These are phyloP conservation scores for Mycena filopes DNA, from an alignment of 768 basidiomycete genomes.

Conservation along the genomic window DNA sequence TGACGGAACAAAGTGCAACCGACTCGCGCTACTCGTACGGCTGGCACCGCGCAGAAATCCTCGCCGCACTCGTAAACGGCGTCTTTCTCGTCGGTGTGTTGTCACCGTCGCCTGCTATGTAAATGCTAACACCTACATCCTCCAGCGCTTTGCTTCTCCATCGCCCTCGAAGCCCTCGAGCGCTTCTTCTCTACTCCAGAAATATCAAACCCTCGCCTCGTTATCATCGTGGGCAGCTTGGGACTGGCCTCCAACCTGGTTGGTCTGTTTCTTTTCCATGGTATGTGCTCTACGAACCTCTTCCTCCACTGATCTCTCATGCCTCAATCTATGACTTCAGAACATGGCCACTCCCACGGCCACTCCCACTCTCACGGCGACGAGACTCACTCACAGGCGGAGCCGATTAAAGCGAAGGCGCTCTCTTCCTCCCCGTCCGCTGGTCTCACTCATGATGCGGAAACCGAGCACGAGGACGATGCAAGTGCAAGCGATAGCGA, in stretches of 20 bases:
- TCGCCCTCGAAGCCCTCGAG: constrained; percentile 90
- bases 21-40: constrained; percentile 93
- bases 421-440: neutral
- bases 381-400: constrained; percentile 47
- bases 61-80: constrained; percentile 95
- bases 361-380: constrained; percentile 57
- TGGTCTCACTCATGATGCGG: neutral
- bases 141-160: constrained; percentile 92
- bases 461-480: too few species aligned
- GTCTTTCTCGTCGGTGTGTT: constrained; percentile 81
- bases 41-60: constrained; percentile 98
- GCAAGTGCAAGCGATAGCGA: neutral
- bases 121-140: neutral
- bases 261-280: constrained; percentile 95
- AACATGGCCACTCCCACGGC: constrained; percentile 5
- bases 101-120: neutral
- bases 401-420: neutral
- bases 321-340: neutral
- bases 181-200: constrained; percentile 91
- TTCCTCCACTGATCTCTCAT: neutral
- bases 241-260: constrained; percentile 93
- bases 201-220: constrained; percentile 86
- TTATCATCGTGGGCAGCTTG: constrained; percentile 90
- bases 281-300: constrained; percentile 51
- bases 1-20: constrained; percentile 66